phyloP scores from a whole-genome alignment of 495 filamentous ascomycete species.

The Tricharina praecox region DNA sequence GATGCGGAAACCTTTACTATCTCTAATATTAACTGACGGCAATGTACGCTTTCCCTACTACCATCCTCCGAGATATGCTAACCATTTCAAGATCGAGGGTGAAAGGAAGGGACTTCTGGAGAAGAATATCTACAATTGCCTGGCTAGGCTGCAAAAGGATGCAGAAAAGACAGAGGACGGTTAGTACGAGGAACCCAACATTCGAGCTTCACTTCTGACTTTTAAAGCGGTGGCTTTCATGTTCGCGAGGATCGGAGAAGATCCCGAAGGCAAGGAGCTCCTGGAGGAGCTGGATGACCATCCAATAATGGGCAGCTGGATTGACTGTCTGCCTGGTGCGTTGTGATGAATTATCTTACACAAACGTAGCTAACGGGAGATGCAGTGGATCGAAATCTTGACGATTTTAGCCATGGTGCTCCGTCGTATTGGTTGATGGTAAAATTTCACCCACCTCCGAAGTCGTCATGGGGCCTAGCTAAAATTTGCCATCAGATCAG shows the following conservation, averaged over 20 bases:
- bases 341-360: too few relatives aligned
- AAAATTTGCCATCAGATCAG: neutral
- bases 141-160: conserved; percentile 28
- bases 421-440: neutral
- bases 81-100: conserved; percentile 38
- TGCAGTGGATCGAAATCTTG: neutral
- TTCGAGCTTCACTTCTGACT: conserved; percentile 36
- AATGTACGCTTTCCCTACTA: neutral
- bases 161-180: neutral
- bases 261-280: conserved; percentile 43
- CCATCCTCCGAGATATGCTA: too few relatives aligned
- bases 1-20: conserved; percentile 7
- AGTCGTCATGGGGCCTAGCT: neutral
- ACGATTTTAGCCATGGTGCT: too few relatives aligned
- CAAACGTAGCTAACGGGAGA: too few relatives aligned
- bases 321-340: conserved; percentile 30
- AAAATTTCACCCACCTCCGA: neutral
- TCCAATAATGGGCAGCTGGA: conserved; percentile 38
- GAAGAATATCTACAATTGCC: conserved; percentile 38
- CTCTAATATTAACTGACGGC: conserved; percentile 9
- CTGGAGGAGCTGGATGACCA: conserved; percentile 44
- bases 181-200: conserved; percentile 1
- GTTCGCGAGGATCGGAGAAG: conserved; percentile 53
- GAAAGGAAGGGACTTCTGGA: conserved; percentile 39
- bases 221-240: conserved; percentile 46